Percentiles rank a stretch among this genome's conserved stretches.
phyloP scores from a whole-genome alignment of 2,329 filamentous ascomycete species.

The Colletotrichum euphorbiae region DNA sequence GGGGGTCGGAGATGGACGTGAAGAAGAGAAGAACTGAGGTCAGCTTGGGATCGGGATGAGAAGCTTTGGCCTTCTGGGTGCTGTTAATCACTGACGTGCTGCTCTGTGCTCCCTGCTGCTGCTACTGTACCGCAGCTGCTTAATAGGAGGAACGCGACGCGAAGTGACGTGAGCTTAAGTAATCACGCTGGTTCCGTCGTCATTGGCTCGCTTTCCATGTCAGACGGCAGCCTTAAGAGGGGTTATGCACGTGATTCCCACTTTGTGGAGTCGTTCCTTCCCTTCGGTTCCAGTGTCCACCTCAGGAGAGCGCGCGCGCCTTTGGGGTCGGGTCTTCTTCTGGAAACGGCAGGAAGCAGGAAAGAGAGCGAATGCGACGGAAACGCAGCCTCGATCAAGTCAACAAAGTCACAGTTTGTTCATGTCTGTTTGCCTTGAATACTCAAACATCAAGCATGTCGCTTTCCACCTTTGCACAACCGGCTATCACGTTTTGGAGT shows the following conservation, averaged over 20 bases:
- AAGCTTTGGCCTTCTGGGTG: constrained; percentile 30
- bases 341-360: no score
- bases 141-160: constrained; percentile 15
- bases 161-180: neutral
- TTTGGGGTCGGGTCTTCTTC: no score
- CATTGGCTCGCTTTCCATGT: constrained; percentile 9
- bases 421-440: no score
- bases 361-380: no score
- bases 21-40: neutral
- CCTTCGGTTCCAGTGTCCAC: neutral
- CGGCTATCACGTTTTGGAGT: no score
- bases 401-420: no score
- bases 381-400: no score
- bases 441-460: no score
- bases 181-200: rapidly evolving
- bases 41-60: constrained; percentile 25
- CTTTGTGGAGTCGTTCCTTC: constrained; percentile 8
- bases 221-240: neutral
- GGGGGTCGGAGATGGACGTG: neutral
- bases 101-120: neutral
- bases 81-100: neutral
- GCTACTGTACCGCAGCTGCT: no score
- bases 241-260: constrained; percentile 12
- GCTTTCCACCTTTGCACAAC: no score
- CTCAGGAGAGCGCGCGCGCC: no score